Evolutionary conservation across 139 green algal genomes (phyloP).

Genomic region (Chlamydomonas sp.): DNA sequence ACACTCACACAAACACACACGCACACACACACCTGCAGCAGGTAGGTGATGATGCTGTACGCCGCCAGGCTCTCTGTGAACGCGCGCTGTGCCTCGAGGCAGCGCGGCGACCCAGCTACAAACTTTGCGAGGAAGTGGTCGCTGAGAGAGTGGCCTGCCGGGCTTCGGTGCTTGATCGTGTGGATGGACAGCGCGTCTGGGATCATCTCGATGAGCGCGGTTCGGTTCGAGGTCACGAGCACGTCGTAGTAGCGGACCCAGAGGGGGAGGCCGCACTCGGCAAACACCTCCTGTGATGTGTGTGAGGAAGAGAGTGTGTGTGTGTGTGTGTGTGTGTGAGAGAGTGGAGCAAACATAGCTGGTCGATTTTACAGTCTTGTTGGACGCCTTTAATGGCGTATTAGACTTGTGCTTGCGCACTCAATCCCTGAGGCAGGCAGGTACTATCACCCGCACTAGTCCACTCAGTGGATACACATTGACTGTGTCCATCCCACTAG

Average conservation of each 20-base stretch:
- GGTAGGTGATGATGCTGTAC: constrained; percentile 85
- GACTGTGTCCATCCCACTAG: too few relatives aligned
- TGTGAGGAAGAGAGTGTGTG: too few relatives aligned
- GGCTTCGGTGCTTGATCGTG: constrained; percentile 72
- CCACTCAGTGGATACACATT: too few relatives aligned
- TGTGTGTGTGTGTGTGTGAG: too few relatives aligned
- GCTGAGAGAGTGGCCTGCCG: constrained; percentile 40
- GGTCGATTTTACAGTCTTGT: too few relatives aligned
- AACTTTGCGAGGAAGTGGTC: constrained; percentile 79
- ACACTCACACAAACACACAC: not conserved
- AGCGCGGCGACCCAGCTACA: constrained; percentile 44
- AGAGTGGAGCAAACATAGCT: too few relatives aligned
- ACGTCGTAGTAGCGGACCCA: constrained; percentile 87
- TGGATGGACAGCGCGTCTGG: constrained; percentile 89
- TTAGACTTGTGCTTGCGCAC: too few relatives aligned
- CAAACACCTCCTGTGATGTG: constrained; percentile 75
- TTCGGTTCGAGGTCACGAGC: constrained; percentile 80
- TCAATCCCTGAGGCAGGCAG: too few relatives aligned
- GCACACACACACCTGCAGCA: constrained; percentile 53
- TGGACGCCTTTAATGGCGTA: too few relatives aligned
- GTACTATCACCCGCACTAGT: too few relatives aligned
- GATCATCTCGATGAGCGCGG: constrained; percentile 95
- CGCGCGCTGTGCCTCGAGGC: constrained; percentile 64
- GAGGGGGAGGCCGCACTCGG: constrained; percentile 77
- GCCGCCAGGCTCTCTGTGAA: constrained; percentile 82